Base-by-base conservation (phyloP, 1,139 yeast genomes). In the Geotrichum aggregatum region DNA sequence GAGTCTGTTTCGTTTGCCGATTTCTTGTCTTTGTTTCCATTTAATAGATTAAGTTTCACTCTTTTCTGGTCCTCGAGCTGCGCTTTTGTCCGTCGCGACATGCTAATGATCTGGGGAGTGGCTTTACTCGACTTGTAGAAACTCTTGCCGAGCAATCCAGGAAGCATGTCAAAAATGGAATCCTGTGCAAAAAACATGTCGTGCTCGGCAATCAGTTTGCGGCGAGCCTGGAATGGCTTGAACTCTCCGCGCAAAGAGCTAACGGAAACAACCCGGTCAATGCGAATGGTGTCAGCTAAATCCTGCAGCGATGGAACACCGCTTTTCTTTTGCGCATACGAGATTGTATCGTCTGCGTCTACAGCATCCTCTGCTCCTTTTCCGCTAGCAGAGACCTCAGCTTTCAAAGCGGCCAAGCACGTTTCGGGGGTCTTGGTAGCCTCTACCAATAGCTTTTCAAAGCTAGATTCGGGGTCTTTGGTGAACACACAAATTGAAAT, bases 131-230 rank as follows among this genome's bases (percentile, higher is more conserved):
- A 73, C 56, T 74, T 74, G 68, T 83, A 86, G 66, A 89, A 92
- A 3, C 79, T 75, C 70, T 87, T 87, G 49, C 97, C 96, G 59
- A 92, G 74, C 43, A 85, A 71, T 59, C 83, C 82, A 51, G 98
- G 98, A 72, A 91, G 76, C 57, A 87, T 75, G 49, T 89, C 82
- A 53, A 88, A 75, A 47, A 91, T 76, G 39, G 85, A 83, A 61
- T 89, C 96, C 70, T 92, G 52, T 22, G 56, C 56, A 49, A 92
- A 68, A 67, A 92, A 87, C 56, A 89, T 62, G 63, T 91, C 95
- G 56, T 68, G 67, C 43, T 65, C 66, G 30, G 64, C 62, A 11
- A 65, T 59, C 41, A 74, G 66, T 47, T 63, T 66, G 19, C 77
- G 63, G 47, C 72, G 66, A 26, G 75, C 73, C 59, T 74, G 76